Evolutionary conservation across 1,139 yeast species (phyloP), one percentile per base, ranked within the genome.

Genomic region (Diutina rugosa): DNA sequence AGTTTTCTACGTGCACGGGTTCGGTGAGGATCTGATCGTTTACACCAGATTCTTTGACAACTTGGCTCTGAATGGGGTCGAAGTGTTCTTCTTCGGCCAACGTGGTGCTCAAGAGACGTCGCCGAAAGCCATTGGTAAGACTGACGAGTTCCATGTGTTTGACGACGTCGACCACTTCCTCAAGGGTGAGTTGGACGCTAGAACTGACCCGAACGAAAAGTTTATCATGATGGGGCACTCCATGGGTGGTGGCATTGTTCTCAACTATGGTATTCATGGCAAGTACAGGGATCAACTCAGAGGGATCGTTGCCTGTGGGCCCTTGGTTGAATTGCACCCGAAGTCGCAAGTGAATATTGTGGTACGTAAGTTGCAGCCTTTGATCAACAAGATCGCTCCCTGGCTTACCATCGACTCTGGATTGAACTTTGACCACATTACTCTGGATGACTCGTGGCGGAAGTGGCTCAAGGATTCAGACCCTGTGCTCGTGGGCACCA

Each of bases 231-330:
- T 81, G 70, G 97, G 97, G 2, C 96, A 88, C 65, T 88, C 96
- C n/a, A 90, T 93, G 97, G 99, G 99, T 55, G 97, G 97, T 26
- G 96, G 88, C 0, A 84, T 90, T 56, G 73, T 76, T 0, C 73
- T 90, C 60, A 88, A 85, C 69, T 91, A 91, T 67, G 88, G 84
- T 16, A 78, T 85, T 56, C 71, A 72, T 54, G 97, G 97, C 3
- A 79, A 74, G 60, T 67, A 80, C 67, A 74, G 76, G 54, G 79
- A 81, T 46, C 64, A 75, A 32, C 63, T 91, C 56, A 72, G 74
- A 55, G 86, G 85, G 0, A 80, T 81, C 58, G 71, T 84, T 54
- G 82, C 80, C 2, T 73, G 80, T 46, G 91, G 87, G 1, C 97
- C 98, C 0, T 74, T 86, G 64, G 73, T 90, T 49, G 65, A 69